Base-by-base conservation (phyloP, 768 basidiomycete species). In the Ephemerocybe angulata region DNA sequence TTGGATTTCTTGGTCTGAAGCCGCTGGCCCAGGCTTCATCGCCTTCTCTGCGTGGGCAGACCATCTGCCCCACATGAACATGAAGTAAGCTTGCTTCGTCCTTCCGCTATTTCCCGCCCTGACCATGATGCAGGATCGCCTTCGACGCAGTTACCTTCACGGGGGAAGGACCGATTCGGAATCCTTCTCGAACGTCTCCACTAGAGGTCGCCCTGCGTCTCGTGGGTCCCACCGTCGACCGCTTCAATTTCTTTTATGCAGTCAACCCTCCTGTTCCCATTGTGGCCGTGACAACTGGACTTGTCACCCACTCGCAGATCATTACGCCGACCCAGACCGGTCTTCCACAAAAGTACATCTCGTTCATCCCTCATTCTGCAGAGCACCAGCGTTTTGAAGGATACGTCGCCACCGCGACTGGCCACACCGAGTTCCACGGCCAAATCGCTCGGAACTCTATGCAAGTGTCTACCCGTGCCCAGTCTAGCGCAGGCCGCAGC, bases 321-420 rank as follows among this genome's bases (percentile, higher is more conserved):
- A 17, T 35, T 35, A 8, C 46, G 15, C 27, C 27, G 21, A 48
- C 15, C 25, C 21, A 21, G 21, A 29, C 13, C 28, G 56, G 56
- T 29, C 22, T 58, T 15, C 21, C 6, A 1, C 56, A 58, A 17
- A 47, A 54, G 13, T 40, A n/a, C 7, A 1, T 58, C 21, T 8
- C 12, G 10, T 37, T 38, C 19, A 53, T 49, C 8, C 22, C 54
- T 2, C 56, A 53, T 27, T 40, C 52, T 13, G 52, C 53, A 24
- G 52, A 58, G 47, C 49, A 44, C 33, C 44, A 54, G 49, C 37
- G 53, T 0, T 43, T 58, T 13, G 21, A 21, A 5, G 52, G 11
- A 1, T 58, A 38, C 22, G 15, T 58, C 19, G 43, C 47, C 40
- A 50, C 33, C 47, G 35, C 35, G 3, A 53, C 43, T 21, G 47